Percentiles rank a stretch among this genome's conserved stretches.
Conservation (phyloP, 306 rosid species). For the Cercis canadensis region DNA sequence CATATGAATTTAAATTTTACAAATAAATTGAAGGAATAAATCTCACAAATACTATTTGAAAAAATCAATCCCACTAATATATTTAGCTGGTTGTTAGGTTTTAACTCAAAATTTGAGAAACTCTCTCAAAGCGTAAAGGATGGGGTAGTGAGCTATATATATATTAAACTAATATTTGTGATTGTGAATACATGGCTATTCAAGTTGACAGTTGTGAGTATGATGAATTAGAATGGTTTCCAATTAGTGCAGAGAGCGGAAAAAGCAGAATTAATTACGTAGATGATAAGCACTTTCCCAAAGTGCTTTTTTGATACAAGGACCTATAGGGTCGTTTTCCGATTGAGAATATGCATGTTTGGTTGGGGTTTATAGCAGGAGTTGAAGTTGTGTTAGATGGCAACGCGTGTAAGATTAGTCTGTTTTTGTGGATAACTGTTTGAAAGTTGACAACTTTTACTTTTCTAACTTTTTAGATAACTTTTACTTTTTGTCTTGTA, state of each 20-base stretch:
- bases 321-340: conserved; percentile 10
- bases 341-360: conserved; percentile 10
- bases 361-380: conserved; percentile 24
- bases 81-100: too few relatives aligned
- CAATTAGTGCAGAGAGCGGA: background rate
- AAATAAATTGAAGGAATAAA: too few relatives aligned
- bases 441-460: conserved; percentile 15
- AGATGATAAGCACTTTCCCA: conserved; percentile 18
- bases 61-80: too few relatives aligned
- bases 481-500: conserved; percentile 10
- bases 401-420: conserved; percentile 14
- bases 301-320: background rate
- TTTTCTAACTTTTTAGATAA: conserved; percentile 21
- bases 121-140: too few relatives aligned
- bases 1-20: too few relatives aligned
- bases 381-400: background rate
- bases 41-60: too few relatives aligned
- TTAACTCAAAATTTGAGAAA: too few relatives aligned
- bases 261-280: conserved; percentile 16
- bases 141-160: too few relatives aligned
- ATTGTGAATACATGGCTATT: too few relatives aligned
- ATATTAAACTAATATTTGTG: too few relatives aligned
- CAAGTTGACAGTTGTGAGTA: too few relatives aligned
- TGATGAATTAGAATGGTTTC: too few relatives aligned
- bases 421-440: conserved; percentile 15